phyloP scores from a whole-genome alignment of 345 rosid genomes.

The Noccaea bulbosa region DNA sequence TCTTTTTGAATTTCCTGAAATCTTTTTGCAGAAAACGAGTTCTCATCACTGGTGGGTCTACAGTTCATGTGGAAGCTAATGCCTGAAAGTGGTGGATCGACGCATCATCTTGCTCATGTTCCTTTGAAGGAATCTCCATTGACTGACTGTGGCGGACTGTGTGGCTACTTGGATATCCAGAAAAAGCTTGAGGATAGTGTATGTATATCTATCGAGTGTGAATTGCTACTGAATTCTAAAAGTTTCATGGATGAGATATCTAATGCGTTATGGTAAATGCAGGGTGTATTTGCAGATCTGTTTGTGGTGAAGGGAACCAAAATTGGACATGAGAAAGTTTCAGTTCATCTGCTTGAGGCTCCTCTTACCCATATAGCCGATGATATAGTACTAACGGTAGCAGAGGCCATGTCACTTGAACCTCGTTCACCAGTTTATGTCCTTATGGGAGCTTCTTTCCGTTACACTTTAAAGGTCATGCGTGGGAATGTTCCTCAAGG shows the following conservation, averaged over 20 bases:
- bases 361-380: conserved; percentile 64
- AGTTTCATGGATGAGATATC: conserved; percentile 28
- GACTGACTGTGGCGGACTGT: conserved; percentile 89
- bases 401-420: conserved; percentile 94
- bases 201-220: conserved; percentile 39
- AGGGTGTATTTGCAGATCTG: conserved; percentile 90
- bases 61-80: conserved; percentile 84
- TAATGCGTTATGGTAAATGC: conserved; percentile 42
- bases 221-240: conserved; percentile 11
- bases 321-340: conserved; percentile 88
- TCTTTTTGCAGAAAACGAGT: conserved; percentile 70
- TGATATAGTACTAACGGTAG: conserved; percentile 80
- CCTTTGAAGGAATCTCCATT: conserved; percentile 93
- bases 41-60: conserved; percentile 91
- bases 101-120: conserved; percentile 87
- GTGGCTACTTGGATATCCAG: conserved; percentile 83
- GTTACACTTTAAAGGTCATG: conserved; percentile 72
- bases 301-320: conserved; percentile 78
- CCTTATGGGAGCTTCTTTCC: conserved; percentile 78
- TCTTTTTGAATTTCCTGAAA: conserved; percentile 21
- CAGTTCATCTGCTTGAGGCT: conserved; percentile 80
- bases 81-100: conserved; percentile 59
- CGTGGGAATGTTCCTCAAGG: conserved; percentile 86
- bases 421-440: conserved; percentile 90
- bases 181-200: conserved; percentile 85